phyloP scores from a whole-genome alignment of 2,329 filamentous ascomycete genomes.

The Claviceps pazoutovae region DNA sequence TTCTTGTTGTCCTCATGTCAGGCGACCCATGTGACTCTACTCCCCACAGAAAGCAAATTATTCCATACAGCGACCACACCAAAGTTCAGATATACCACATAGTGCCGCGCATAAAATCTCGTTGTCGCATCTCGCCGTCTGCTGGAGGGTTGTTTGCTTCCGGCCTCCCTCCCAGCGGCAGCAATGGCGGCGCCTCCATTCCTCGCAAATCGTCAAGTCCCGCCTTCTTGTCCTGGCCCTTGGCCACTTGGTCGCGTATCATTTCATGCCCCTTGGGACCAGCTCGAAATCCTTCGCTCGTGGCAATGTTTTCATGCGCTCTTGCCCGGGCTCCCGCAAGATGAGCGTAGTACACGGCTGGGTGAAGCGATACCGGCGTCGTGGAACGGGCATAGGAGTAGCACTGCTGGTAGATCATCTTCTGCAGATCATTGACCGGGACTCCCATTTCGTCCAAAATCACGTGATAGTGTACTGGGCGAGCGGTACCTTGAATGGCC shows the following conservation, averaged over 20 bases:
- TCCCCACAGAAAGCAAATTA: background rate
- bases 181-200: constrained; percentile 16
- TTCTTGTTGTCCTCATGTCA: too few relatives aligned
- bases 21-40: too few relatives aligned
- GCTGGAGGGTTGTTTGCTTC: constrained; percentile 10
- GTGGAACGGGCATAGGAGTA: constrained; percentile 90
- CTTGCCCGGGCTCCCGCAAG: constrained; percentile 69
- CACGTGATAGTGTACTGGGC: constrained; percentile 85
- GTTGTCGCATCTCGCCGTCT: constrained; percentile 18
- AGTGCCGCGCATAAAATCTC: constrained; percentile 23
- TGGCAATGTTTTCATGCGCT: constrained; percentile 48
- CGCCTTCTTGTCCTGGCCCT: constrained; percentile 15
- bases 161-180: constrained; percentile 16
- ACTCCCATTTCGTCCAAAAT: constrained; percentile 68
- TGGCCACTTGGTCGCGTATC: constrained; percentile 24
- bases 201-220: constrained; percentile 11
- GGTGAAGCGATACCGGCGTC: constrained; percentile 77
- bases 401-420: constrained; percentile 86
- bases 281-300: constrained; percentile 29
- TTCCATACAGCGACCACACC: background rate
- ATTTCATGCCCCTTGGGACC: constrained; percentile 31
- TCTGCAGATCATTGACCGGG: constrained; percentile 56
- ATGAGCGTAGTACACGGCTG: constrained; percentile 93
- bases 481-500: constrained; percentile 86
- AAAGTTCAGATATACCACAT: constrained; percentile 29